A percentile compares a stretch with the other conserved stretches of the same genome.
Conservation (phyloP, 192 early-diverging fungal genomes). For the Rhizoclosmatium globosum region DNA sequence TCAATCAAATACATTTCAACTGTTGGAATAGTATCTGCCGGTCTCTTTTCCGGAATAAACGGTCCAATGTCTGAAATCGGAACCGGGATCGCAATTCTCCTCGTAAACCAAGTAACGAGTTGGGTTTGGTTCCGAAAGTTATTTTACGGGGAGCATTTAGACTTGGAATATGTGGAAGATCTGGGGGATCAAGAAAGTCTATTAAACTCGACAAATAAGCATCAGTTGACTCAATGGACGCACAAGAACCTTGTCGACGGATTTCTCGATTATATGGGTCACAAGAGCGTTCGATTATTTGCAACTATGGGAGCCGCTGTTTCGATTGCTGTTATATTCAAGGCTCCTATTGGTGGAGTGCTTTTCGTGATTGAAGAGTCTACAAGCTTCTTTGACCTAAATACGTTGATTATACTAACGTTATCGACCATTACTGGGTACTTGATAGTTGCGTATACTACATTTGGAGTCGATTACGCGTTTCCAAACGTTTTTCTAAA, state of each 20-base stretch:
- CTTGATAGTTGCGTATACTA: conserved; percentile 29
- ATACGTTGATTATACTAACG: conserved; percentile 27
- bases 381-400: conserved; percentile 42
- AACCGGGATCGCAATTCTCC: conserved; percentile 37
- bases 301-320: conserved; percentile 49
- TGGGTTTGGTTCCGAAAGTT: background rate
- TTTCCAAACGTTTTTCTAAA: background rate
- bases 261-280: conserved; percentile 36
- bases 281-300: conserved; percentile 31
- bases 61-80: conserved; percentile 48
- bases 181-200: background rate
- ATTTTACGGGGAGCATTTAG: conserved; percentile 9
- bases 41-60: conserved; percentile 44
- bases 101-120: background rate
- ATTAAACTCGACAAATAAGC: background rate
- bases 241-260: conserved; percentile 22
- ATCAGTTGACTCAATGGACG: background rate
- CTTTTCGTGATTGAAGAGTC: conserved; percentile 49
- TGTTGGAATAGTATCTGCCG: conserved; percentile 25
- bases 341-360: conserved; percentile 44
- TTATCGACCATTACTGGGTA: conserved; percentile 43
- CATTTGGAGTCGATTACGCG: background rate
- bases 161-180: background rate
- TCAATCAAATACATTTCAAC: conserved; percentile 24
- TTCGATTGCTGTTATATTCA: conserved; percentile 46